Evolutionary conservation across 139 green algal genomes (phyloP).

Genomic region (Chlamydomonas incerta): DNA sequence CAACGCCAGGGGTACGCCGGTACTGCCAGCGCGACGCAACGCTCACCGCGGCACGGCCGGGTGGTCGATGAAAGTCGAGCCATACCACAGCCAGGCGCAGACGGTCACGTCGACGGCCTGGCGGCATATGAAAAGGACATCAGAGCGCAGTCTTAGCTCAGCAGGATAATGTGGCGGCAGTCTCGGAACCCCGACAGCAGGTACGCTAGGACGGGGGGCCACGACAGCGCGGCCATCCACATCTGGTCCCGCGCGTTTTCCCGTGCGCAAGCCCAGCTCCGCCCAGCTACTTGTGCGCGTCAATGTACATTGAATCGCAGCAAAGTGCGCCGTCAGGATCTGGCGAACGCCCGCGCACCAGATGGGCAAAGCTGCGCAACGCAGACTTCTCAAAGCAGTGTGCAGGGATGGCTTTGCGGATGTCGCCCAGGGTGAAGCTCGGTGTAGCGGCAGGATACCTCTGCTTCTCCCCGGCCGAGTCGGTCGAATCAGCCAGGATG

Average conservation of each 20-base stretch:
- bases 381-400: conserved; percentile 87
- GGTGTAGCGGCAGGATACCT: conserved; percentile 50
- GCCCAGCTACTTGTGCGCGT: too few species aligned
- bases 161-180: too few species aligned
- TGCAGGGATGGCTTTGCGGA: conserved; percentile 83
- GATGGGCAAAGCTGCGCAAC: conserved; percentile 67
- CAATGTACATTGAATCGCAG: background rate
- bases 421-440: conserved; percentile 76
- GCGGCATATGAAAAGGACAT: background rate
- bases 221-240: too few species aligned
- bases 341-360: conserved; percentile 41
- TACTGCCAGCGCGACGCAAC: too few species aligned
- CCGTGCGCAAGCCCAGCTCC: background rate
- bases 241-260: too few species aligned
- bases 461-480: background rate
- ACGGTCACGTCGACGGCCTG: conserved; percentile 63
- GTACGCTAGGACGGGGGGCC: too few species aligned
- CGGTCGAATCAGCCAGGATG: background rate
- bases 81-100: background rate
- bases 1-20: too few species aligned
- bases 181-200: too few species aligned
- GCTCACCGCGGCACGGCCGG: background rate
- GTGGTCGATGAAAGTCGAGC: conserved; percentile 30
- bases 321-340: too few species aligned
- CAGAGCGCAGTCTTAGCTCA: background rate